phyloP scores from a whole-genome alignment of 2,329 filamentous ascomycete genomes.

The Aureobasidium sp. region DNA sequence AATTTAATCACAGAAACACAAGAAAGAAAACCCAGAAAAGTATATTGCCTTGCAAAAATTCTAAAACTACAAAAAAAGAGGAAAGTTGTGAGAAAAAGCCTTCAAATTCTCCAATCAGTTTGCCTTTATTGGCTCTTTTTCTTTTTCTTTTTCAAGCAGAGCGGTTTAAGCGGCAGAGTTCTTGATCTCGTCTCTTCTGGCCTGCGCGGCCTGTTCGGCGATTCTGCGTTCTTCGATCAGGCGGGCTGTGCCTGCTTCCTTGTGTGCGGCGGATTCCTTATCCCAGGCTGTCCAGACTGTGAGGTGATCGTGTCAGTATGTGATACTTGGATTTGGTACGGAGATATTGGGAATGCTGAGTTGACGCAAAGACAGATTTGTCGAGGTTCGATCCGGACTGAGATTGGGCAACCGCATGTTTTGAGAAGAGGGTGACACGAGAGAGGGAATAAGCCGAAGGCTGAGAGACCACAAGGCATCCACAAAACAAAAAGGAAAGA shows the following conservation, averaged over 20 bases:
- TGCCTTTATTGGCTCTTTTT: too few species aligned
- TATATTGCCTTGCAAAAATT: neutral
- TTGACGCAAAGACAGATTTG: neutral
- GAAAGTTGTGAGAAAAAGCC: neutral
- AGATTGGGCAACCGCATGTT: neutral
- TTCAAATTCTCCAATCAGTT: too few species aligned
- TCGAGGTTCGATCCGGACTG: too few species aligned
- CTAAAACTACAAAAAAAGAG: neutral
- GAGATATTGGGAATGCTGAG: neutral
- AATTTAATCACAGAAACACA: neutral
- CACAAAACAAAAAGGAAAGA: neutral
- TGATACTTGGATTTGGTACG: too few species aligned
- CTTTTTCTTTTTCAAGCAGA: too few species aligned
- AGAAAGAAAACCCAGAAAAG: neutral
- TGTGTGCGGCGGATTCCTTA: slow-evolving; percentile 25
- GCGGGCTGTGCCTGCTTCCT: slow-evolving; percentile 22
- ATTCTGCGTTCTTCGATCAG: slow-evolving; percentile 27
- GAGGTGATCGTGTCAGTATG: neutral
- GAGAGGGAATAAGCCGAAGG: neutral
- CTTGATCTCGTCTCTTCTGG: slow-evolving; percentile 28
- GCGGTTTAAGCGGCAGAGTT: slow-evolving; percentile 19
- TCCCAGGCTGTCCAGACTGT: slow-evolving; percentile 33
- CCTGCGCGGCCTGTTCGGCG: slow-evolving; percentile 25
- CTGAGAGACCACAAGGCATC: neutral
- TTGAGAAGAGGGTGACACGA: too few species aligned